Base-by-base conservation (phyloP, 768 basidiomycete genomes). In the Chlorophyllum brunneum region DNA sequence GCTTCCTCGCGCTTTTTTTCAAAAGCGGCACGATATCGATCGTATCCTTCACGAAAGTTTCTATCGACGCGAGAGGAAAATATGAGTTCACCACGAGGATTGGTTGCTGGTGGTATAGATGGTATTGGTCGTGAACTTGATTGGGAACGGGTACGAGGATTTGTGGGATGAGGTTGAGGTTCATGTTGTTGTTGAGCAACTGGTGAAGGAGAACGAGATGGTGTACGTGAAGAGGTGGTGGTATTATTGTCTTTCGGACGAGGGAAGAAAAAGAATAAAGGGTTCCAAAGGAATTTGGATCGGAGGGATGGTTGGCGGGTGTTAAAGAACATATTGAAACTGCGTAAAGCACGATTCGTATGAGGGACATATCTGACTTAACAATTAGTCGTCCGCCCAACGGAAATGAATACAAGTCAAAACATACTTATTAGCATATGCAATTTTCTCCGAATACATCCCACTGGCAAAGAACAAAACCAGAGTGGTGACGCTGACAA, bases 261-360 rank as follows among this genome's bases (percentile, higher is more conserved):
- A 9, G 76, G 75, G 52, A 81, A 81, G 67, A 85, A 77, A 67
- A 82, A 78, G n/a, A 76, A 65, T 42, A 85, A 66, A 6, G 79
- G 79, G 60, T 78, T 83, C 71, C 67, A 73, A 57, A 59, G 61
- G 56, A 83, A 68, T 60, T 79, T 82, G 9, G 86, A 82, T 27
- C 80, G 77, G 13, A 89, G 70, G 0, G 92, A 82, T 1, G 85
- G 86, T 58, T 83, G 82, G 36, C 94, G 87, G 61, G 95, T 89
- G 71, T 99, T 99, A 59, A 99, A 79, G 62, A 92, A 91, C 85
- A 99, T 95, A 67, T 99, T 99, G 67, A 98, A 87, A 16, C 86
- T 88, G 15, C 95, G 83, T 11, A 99, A 76, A 0, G 94, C 85
- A 40, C 86, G 82, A 67, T 98, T 99, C 6, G 95, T 92, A 59